These are phyloP conservation scores for Microcyclosporella mali DNA, from an alignment of 2,329 filamentous ascomycete species.

Conservation along the genomic window DNA sequence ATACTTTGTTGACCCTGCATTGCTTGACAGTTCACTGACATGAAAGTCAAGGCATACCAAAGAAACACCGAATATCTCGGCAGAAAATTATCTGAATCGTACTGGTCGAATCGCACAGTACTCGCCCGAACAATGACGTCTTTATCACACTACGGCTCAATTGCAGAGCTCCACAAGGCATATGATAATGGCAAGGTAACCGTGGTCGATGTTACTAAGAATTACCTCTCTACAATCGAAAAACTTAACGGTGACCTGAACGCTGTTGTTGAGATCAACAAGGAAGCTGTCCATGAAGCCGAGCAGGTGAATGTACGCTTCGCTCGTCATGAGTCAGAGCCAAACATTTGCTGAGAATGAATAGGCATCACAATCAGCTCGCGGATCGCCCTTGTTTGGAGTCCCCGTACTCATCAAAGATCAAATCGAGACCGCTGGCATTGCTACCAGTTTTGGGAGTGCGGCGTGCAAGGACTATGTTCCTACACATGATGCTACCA, in stretches of 20 bases:
- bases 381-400: constrained; percentile 18
- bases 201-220: constrained; percentile 12
- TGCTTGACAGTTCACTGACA: no score
- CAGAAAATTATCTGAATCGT: no score
- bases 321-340: background rate
- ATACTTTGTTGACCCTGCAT: no score
- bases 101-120: background rate
- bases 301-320: constrained; percentile 14
- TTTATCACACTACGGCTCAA: constrained; percentile 5
- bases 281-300: constrained; percentile 15
- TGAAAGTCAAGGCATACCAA: no score
- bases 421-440: constrained; percentile 21
- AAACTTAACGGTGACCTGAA: constrained; percentile 17
- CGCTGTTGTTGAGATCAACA: constrained; percentile 18
- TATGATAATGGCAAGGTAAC: constrained; percentile 9
- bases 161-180: constrained; percentile 16
- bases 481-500: constrained; percentile 17
- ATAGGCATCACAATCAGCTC: constrained; percentile 2
- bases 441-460: constrained; percentile 20
- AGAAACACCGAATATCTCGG: no score
- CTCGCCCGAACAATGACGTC: background rate
- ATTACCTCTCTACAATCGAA: constrained; percentile 17
- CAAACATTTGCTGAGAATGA: background rate
- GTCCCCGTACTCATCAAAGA: constrained; percentile 24
- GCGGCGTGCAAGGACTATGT: constrained; percentile 15